phyloP scores from a whole-genome alignment of 2,329 filamentous ascomycete genomes.

The Fusarium musae region DNA sequence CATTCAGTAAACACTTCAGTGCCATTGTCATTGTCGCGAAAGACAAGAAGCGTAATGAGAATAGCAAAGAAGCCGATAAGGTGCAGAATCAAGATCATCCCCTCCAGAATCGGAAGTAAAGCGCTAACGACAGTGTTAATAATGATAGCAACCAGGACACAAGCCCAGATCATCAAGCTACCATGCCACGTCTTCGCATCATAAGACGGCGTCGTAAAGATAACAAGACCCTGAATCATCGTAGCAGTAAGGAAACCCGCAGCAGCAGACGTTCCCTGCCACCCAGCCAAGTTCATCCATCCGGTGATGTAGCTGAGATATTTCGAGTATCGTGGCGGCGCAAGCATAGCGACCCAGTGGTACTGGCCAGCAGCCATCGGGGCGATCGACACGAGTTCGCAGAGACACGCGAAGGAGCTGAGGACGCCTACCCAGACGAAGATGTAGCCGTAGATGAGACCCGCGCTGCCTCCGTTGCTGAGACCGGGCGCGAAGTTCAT shows the following conservation, averaged over 20 bases:
- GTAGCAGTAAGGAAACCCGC: slow-evolving; percentile 40
- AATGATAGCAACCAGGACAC: slow-evolving; percentile 54
- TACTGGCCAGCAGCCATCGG: slow-evolving; percentile 40
- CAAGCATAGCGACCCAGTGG: slow-evolving; percentile 42
- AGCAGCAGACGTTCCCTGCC: slow-evolving; percentile 42
- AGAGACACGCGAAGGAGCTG: slow-evolving; percentile 38
- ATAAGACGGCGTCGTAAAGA: slow-evolving; percentile 33
- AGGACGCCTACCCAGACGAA: slow-evolving; percentile 60
- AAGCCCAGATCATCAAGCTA: slow-evolving; percentile 50
- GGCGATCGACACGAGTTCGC: slow-evolving; percentile 40
- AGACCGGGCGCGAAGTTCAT: slow-evolving; percentile 43
- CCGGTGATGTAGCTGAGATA: slow-evolving; percentile 48
- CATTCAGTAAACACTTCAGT: slow-evolving; percentile 48
- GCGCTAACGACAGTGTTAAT: slow-evolving; percentile 50
- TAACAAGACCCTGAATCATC: slow-evolving; percentile 43
- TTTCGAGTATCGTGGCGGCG: slow-evolving; percentile 35
- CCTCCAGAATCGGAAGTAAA: slow-evolving; percentile 52
- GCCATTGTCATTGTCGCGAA: slow-evolving; percentile 42
- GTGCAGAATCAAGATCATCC: slow-evolving; percentile 54
- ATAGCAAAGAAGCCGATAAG: slow-evolving; percentile 59
- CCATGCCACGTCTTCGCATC: slow-evolving; percentile 42
- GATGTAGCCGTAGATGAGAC: slow-evolving; percentile 62
- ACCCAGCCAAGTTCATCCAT: slow-evolving; percentile 43
- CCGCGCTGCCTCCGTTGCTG: slow-evolving; percentile 44
- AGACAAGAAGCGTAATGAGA: slow-evolving; percentile 49